Base-by-base conservation (phyloP, 106 monocot species). In the Dendrobium nobile region DNA sequence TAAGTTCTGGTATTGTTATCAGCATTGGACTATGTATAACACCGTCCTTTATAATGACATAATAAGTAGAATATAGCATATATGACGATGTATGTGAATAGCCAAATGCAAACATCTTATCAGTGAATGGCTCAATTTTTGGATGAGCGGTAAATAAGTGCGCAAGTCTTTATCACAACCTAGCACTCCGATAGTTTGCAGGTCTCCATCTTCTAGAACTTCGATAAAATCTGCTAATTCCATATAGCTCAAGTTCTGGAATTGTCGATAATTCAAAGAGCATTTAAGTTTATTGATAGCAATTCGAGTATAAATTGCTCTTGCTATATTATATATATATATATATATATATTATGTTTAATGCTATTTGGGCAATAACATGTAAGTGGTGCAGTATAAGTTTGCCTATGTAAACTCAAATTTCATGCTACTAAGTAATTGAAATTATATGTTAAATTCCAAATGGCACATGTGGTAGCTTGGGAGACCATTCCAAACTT, bases 91-190 rank as follows among this genome's bases (percentile, higher is more conserved):
- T 5, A 15, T 88, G 87, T 41, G 91, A 78, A 86, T 91, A 95
- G 17, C 95, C 95, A 85, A 95, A 95, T 9, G 91, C 91, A 81
- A 95, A 95, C 95, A 95, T 91, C 78, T 95, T 79, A 95, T 93
- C 93, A 47, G 95, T 93, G 41, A 91, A 84, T 80, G 91, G 93
- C 31, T 95, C 95, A 80, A 95, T 85, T 79, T 95, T 95, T 37
- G 95, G 95, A 91, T 95, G 95, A 68, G 95, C 95, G 47, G 93
- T 95, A 82, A 95, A 95, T 73, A 83, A 80, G 85, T 91, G 93
- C 47, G 79, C 40, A 75, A 95, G 80, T 78, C 93, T 85, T 65
- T 91, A 77, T 95, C 93, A 81, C 93, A 95, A 77, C 93, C 95
- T n/a, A 95, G 55, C 85, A 95, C 47, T 44, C 95, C 95, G 78